Evolutionary conservation across 2,329 filamentous ascomycete species (phyloP).

Genomic region (Ascochyta viciae-villosae): DNA sequence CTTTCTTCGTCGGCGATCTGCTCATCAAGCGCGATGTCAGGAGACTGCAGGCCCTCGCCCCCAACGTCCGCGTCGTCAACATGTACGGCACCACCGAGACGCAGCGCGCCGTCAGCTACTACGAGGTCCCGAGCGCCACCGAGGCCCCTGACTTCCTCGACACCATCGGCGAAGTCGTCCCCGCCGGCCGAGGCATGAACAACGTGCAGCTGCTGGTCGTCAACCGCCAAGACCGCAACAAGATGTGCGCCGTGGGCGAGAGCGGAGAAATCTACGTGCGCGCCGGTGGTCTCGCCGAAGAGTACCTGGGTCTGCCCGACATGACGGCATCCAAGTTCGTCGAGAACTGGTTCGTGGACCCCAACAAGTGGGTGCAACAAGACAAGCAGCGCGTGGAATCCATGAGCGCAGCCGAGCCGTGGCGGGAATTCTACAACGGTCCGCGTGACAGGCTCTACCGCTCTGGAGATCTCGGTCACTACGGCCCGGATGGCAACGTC

Average conservation of each 20-base stretch:
- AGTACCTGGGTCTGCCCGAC: conserved; percentile 70
- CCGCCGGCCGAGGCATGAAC: conserved; percentile 84
- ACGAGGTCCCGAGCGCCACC: conserved; percentile 72
- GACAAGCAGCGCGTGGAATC: conserved; percentile 62
- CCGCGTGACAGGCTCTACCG: conserved; percentile 86
- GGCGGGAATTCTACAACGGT: conserved; percentile 80
- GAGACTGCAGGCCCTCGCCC: conserved; percentile 75
- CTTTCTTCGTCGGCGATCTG: conserved; percentile 92
- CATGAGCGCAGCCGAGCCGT: conserved; percentile 67
- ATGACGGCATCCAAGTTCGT: conserved; percentile 79
- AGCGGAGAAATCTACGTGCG: conserved; percentile 84
- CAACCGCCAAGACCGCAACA: conserved; percentile 69
- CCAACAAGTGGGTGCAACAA: conserved; percentile 70
- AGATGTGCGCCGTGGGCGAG: conserved; percentile 80
- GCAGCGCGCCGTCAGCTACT: conserved; percentile 81
- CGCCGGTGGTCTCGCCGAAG: conserved; percentile 83
- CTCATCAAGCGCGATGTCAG: conserved; percentile 84
- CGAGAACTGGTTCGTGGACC: conserved; percentile 84
- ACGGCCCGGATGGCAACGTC: conserved; percentile 73
- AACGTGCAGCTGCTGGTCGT: conserved; percentile 90
- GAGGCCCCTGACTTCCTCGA: conserved; percentile 70
- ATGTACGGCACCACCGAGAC: conserved; percentile 93
- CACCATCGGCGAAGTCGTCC: conserved; percentile 75
- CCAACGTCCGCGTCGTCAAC: conserved; percentile 78
- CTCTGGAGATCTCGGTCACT: conserved; percentile 84